Evolutionary conservation across 768 basidiomycete species (phyloP).

Genomic region (Udeniomyces megalosporus): DNA sequence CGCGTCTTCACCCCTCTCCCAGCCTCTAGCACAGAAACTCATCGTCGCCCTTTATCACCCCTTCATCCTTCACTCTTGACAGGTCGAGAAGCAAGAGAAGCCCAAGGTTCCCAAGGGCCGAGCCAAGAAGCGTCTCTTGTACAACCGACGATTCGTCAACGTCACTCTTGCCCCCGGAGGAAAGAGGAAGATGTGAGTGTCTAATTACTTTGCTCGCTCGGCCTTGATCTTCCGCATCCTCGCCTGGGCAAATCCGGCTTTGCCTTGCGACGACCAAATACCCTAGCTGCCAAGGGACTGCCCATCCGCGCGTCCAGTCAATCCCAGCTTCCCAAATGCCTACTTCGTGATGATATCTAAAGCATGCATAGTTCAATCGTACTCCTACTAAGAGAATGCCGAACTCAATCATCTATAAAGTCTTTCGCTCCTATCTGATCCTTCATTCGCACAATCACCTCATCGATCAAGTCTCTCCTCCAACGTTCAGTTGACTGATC

Average conservation of each 20-base stretch:
- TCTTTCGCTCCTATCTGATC: slow-evolving; percentile 99
- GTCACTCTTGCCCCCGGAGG: slow-evolving; percentile 78
- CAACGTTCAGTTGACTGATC: too few relatives aligned
- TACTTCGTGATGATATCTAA: slow-evolving; percentile 28
- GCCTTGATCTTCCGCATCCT: too few relatives aligned
- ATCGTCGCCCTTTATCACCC: neutral
- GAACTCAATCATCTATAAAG: slow-evolving; percentile 66
- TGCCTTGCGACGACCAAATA: too few relatives aligned
- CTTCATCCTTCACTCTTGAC: neutral
- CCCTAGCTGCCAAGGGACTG: too few relatives aligned
- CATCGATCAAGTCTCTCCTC: too few relatives aligned
- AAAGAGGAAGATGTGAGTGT: slow-evolving; percentile 88
- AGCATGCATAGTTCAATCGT: slow-evolving; percentile 91
- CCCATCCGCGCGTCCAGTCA: slow-evolving; percentile 5
- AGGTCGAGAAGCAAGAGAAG: slow-evolving; percentile 93
- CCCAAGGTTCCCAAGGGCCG: slow-evolving; percentile 95
- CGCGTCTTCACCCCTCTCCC: neutral
- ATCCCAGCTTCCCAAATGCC: slow-evolving; percentile 11
- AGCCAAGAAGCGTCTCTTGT: slow-evolving; percentile 87
- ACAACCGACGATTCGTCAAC: slow-evolving; percentile 92
- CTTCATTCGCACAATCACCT: slow-evolving; percentile 3
- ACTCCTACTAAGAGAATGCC: slow-evolving; percentile 49
- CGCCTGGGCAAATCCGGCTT: too few relatives aligned
- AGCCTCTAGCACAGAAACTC: neutral
- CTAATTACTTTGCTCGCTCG: too few relatives aligned